Base-by-base conservation (phyloP, 1,284 basidiomycete genomes). In the Pulveroboletus sp. region DNA sequence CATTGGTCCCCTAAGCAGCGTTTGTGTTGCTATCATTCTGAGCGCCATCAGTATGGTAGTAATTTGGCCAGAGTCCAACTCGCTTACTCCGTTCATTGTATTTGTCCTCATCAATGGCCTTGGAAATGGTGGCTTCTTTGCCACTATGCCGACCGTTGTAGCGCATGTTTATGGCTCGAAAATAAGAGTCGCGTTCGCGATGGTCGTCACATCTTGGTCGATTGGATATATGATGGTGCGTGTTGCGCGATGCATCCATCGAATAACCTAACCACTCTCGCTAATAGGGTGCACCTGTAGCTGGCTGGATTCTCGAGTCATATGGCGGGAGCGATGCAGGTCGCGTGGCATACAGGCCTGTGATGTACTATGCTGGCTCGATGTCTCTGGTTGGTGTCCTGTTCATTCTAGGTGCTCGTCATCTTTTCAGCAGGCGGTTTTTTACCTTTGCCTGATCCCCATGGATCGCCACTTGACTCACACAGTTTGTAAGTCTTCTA, bases 331-430 rank as follows among this genome's bases (percentile, higher is more conserved):
- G 56, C 8, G 52, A 57, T 22, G 55, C 65, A 4, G 61, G 68
- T 8, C 61, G 60, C 7, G 51, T 49, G 11, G 68, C 72, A 49
- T 61, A 68, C 28, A 58, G 60, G 20, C 69, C 68, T 20, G 73
- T 66, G 18, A 74, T 73, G 60, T 75, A 69, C 31, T 75, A 68
- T 47, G 66, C 65, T 20, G 67, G 72, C 5, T 67, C 67, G 0
- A 59, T 65, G 51, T 67, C 68, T 15, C 44, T 74, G 33, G 65
- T 53, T 7, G 62, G 65, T 25, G 60, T 65, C 20, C 49, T 55
- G 2, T 61, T 73, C 42, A 35, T 73, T 17, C 43, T 62, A 15
- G 63, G 46, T 40, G 61, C 53, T 43, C 54, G 52, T 18, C 49
- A 52, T 28, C 42, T 62, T 25, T 39, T 42, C 9, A 60, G 28